Conservation (phyloP, 495 filamentous ascomycete species). For the Parathielavia appendiculata region DNA sequence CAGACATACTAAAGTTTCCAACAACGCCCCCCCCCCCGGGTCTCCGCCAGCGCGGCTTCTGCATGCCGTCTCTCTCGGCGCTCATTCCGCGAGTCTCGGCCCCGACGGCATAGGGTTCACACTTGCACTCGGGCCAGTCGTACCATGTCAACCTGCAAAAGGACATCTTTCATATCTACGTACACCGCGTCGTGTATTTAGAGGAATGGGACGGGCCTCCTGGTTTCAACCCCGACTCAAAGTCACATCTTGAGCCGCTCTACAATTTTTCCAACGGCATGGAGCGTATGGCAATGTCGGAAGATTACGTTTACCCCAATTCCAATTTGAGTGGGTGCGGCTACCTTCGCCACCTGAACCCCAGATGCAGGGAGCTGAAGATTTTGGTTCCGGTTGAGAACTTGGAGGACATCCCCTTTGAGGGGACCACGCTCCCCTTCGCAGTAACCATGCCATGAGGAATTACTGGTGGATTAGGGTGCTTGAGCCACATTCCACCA, state of each 20-base stretch:
- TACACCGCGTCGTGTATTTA: neutral
- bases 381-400: neutral
- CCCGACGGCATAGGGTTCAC: neutral
- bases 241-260: neutral
- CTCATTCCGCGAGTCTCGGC: neutral
- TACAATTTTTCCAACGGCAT: neutral
- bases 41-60: neutral
- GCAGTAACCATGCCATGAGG: too few relatives aligned
- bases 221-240: too few relatives aligned
- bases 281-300: neutral
- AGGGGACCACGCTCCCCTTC: neutral
- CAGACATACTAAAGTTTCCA: neutral
- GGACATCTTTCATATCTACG: conserved; percentile 1
- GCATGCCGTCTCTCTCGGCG: neutral
- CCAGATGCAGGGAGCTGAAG: neutral
- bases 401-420: neutral
- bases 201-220: neutral
- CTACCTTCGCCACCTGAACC: neutral
- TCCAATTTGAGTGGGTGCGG: neutral
- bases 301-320: neutral
- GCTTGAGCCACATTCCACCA: too few relatives aligned
- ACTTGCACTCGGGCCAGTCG: neutral
- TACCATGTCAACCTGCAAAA: neutral
- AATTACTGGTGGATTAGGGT: too few relatives aligned
- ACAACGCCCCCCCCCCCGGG: neutral